These are phyloP conservation scores for Wickerhamomyces bovis DNA, from an alignment of 805 yeast genomes.

Conservation along the genomic window DNA sequence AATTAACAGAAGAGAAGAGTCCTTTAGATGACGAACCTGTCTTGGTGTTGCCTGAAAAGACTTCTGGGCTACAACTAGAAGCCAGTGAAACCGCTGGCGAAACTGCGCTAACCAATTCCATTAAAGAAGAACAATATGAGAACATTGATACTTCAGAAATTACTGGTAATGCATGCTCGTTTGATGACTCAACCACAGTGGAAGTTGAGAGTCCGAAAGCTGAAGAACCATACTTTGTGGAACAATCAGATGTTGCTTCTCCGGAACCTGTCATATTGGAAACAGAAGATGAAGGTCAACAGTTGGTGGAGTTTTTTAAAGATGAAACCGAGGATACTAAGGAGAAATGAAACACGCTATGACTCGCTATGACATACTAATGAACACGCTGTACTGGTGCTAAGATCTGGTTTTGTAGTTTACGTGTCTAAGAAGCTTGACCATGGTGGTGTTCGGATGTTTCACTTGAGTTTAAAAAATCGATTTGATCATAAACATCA, in stretches of 20 bases:
- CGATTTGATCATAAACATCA: neutral
- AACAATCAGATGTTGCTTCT: conserved; percentile 3
- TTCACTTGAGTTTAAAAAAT: neutral
- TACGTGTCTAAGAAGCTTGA: neutral
- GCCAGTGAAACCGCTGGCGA: conserved; percentile 9
- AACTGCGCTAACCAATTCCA: conserved; percentile 9
- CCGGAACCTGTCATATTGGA: conserved; percentile 1
- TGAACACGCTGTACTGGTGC: no score
- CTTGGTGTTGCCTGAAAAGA: neutral
- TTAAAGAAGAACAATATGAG: conserved; percentile 19
- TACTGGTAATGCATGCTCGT: neutral
- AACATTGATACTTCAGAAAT: conserved; percentile 7
- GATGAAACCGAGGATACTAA: neutral
- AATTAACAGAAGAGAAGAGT: neutral
- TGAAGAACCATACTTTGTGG: conserved; percentile 11
- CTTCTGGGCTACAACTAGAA: neutral
- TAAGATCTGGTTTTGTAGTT: no score
- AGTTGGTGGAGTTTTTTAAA: no score
- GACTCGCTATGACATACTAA: no score
- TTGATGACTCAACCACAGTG: conserved; percentile 4
- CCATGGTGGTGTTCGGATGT: neutral
- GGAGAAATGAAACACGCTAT: no score
- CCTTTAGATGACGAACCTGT: neutral
- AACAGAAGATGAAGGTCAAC: neutral
- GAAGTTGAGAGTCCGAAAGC: conserved; percentile 6